phyloP scores from a whole-genome alignment of 345 rosid genomes.

The Lagerstroemia speciosa region DNA sequence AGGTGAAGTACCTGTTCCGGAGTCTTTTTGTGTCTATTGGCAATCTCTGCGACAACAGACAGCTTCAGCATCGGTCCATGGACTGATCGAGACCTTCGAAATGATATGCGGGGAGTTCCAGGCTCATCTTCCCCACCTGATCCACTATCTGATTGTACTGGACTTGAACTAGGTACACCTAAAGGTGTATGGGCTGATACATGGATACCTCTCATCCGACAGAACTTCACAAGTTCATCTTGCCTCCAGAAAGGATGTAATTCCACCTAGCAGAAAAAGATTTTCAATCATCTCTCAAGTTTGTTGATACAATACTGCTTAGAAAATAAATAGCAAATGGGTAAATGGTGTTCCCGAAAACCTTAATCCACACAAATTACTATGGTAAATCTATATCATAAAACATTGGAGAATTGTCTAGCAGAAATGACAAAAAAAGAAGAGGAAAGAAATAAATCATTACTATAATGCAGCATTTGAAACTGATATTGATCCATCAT shows the following conservation, averaged over 20 bases:
- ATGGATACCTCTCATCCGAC: conserved; percentile 47
- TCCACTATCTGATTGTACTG: conserved; percentile 46
- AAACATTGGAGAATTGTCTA: no score
- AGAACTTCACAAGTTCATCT: conserved; percentile 53
- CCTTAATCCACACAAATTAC: no score
- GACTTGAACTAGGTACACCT: conserved; percentile 48
- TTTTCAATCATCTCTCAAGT: background rate
- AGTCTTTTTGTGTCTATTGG: conserved; percentile 40
- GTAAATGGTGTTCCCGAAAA: no score
- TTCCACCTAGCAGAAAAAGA: conserved; percentile 31
- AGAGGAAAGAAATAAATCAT: no score
- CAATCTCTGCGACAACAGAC: conserved; percentile 46
- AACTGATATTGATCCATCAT: no score
- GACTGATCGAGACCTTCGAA: conserved; percentile 56
- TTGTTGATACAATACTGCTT: background rate
- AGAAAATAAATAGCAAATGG: background rate
- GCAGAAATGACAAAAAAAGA: no score
- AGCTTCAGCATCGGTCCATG: conserved; percentile 62
- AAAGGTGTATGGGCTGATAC: conserved; percentile 62
- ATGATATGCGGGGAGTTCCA: conserved; percentile 55
- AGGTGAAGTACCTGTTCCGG: conserved; percentile 44
- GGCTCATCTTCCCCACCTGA: conserved; percentile 62
- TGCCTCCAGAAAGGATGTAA: conserved; percentile 68
- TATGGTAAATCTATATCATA: no score
- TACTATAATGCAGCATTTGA: no score